Evolutionary conservation across 352 stramenopile species (phyloP).

Genomic region (Phytophthora agathidicida): DNA sequence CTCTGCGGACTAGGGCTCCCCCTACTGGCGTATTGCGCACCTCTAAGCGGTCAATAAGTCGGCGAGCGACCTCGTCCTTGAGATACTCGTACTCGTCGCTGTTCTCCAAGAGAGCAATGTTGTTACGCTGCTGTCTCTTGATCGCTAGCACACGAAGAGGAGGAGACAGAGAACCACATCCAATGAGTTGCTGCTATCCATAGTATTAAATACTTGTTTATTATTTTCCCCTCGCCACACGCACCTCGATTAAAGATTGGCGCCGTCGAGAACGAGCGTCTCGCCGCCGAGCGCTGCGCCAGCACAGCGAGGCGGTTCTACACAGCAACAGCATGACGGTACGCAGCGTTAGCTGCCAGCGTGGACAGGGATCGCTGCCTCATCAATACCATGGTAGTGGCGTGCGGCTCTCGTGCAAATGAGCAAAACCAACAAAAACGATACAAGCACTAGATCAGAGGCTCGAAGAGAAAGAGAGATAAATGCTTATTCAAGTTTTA

Average conservation of each 20-base stretch:
- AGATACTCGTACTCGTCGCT: conserved; percentile 86
- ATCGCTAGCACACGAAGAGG: conserved; percentile 38
- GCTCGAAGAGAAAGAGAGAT: conserved; percentile 17
- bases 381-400: conserved; percentile 19
- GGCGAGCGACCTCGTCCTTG: conserved; percentile 85
- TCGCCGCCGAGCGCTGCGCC: conserved; percentile 15
- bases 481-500: conserved; percentile 33
- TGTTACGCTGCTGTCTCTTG: conserved; percentile 87
- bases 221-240: no score
- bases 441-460: no score
- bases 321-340: conserved; percentile 6
- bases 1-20: neutral
- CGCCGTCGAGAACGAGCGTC: conserved; percentile 51
- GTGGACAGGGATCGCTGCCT: no score
- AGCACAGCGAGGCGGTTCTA: conserved; percentile 40
- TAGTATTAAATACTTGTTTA: no score
- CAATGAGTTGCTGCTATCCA: no score
- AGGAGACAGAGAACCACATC: neutral
- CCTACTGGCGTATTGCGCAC: conserved; percentile 23
- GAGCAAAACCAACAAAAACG: conserved; percentile 7
- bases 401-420: conserved; percentile 23
- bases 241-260: conserved; percentile 71
- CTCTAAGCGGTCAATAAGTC: conserved; percentile 82
- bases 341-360: no score
- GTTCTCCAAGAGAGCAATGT: conserved; percentile 60